phyloP scores from a whole-genome alignment of 179 eudicot genomes.

The Beta corolliflora region DNA sequence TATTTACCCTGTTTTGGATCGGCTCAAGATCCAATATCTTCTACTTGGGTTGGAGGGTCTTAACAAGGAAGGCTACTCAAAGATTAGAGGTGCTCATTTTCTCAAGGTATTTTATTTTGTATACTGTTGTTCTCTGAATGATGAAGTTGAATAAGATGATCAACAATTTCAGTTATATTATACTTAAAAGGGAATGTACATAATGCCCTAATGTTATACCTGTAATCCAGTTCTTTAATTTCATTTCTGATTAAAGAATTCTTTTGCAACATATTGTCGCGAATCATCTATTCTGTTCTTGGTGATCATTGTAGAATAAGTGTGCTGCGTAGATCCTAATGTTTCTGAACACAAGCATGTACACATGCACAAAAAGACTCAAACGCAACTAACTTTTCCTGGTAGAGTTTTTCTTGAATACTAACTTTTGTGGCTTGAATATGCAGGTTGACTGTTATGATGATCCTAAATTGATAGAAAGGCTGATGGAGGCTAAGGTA shows the following conservation, averaged over 20 bases:
- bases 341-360: background rate
- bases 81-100: conserved; percentile 75
- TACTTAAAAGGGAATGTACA: background rate
- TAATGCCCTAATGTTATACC: background rate
- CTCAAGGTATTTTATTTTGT: conserved; percentile 56
- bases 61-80: conserved; percentile 43
- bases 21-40: conserved; percentile 70
- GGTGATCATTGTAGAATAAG: background rate
- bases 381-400: background rate
- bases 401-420: background rate
- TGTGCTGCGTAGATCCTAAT: background rate
- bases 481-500: conserved; percentile 63
- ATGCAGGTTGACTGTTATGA: conserved; percentile 78
- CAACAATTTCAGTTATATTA: background rate
- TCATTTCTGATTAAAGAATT: background rate
- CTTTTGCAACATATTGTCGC: background rate
- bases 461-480: conserved; percentile 54
- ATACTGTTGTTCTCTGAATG: background rate
- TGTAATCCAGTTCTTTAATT: background rate
- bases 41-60: conserved; percentile 70
- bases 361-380: background rate
- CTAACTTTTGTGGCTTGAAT: conserved; percentile 18
- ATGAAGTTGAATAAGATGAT: background rate
- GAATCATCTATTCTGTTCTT: background rate
- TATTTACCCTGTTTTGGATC: conserved; percentile 79